Conservation (phyloP, 2,329 filamentous ascomycete genomes). For the Phialophora macrospora region DNA sequence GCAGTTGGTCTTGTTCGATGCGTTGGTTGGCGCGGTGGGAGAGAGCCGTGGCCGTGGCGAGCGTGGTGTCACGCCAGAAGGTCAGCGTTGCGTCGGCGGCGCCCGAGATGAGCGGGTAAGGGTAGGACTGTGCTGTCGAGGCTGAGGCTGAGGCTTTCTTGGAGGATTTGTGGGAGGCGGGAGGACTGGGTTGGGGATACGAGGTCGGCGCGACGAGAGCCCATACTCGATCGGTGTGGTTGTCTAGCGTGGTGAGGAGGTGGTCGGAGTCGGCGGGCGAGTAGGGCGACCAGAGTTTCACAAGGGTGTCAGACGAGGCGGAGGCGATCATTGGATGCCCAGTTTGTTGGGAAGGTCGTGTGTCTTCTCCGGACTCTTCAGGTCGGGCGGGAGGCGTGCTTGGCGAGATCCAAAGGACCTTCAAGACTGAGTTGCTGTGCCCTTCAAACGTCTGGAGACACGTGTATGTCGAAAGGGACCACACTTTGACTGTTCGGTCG, state of each 20-base stretch:
- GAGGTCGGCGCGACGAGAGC: constrained; percentile 69
- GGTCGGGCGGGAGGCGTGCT: constrained; percentile 41
- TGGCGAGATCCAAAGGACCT: constrained; percentile 81
- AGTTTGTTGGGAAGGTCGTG: constrained; percentile 41
- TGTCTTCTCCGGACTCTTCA: constrained; percentile 42
- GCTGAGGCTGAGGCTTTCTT: constrained; percentile 25
- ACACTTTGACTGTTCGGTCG: constrained; percentile 94
- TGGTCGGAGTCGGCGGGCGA: constrained; percentile 62
- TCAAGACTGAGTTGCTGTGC: constrained; percentile 92
- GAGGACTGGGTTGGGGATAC: constrained; percentile 43
- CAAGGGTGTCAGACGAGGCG: constrained; percentile 89
- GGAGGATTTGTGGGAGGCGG: constrained; percentile 42
- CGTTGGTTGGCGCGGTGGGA: constrained; percentile 75
- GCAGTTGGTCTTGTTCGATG: constrained; percentile 90
- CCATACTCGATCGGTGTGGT: constrained; percentile 96
- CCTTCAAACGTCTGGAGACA: constrained; percentile 95
- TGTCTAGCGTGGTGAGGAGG: constrained; percentile 86
- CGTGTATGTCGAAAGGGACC: constrained; percentile 89
- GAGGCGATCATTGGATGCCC: constrained; percentile 65
- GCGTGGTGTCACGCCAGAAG: constrained; percentile 93
- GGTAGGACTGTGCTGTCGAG: constrained; percentile 43
- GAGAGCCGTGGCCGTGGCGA: constrained; percentile 74
- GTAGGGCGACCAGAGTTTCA: constrained; percentile 94
- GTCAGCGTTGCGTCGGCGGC: constrained; percentile 91
- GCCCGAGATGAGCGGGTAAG: constrained; percentile 80